phyloP scores from a whole-genome alignment of 805 yeast species.

The Lipomyces starkeyi region DNA sequence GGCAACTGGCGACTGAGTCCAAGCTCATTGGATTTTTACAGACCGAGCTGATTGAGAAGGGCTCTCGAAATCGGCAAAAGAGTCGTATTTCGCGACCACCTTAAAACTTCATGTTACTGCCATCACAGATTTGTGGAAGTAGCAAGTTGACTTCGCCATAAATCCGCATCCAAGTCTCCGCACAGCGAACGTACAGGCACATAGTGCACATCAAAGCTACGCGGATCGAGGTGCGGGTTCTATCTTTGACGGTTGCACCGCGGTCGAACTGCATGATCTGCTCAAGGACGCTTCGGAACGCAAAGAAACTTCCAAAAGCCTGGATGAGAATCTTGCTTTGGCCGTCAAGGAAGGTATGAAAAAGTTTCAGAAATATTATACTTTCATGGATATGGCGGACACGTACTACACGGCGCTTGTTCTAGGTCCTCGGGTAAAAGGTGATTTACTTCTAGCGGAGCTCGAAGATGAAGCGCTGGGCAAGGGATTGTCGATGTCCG shows the following conservation, averaged over 20 bases:
- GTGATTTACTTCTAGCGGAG: no score
- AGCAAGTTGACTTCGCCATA: slow-evolving; percentile 3
- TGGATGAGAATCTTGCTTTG: no score
- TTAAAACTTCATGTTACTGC: slow-evolving; percentile 3
- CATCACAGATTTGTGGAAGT: slow-evolving; percentile 4
- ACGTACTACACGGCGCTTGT: no score
- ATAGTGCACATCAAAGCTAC: neutral
- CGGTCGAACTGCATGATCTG: neutral
- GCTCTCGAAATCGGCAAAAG: neutral
- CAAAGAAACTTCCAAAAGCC: no score
- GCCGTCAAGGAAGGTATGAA: no score
- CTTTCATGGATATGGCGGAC: no score
- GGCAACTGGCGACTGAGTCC: neutral
- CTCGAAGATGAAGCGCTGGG: no score
- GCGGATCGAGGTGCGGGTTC: neutral
- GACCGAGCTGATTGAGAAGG: neutral
- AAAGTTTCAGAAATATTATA: no score
- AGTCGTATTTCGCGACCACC: neutral
- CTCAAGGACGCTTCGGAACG: no score
- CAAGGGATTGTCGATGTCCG: no score
- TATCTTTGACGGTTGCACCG: neutral
- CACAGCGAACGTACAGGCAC: slow-evolving; percentile 1
- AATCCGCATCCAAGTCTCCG: slow-evolving; percentile 1
- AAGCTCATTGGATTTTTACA: neutral
- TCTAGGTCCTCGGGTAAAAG: no score